Evolutionary conservation across 208 protist genomes (phyloP), one percentile per base, ranked within the genome.

Genomic region (Novymonas esmeraldas): DNA sequence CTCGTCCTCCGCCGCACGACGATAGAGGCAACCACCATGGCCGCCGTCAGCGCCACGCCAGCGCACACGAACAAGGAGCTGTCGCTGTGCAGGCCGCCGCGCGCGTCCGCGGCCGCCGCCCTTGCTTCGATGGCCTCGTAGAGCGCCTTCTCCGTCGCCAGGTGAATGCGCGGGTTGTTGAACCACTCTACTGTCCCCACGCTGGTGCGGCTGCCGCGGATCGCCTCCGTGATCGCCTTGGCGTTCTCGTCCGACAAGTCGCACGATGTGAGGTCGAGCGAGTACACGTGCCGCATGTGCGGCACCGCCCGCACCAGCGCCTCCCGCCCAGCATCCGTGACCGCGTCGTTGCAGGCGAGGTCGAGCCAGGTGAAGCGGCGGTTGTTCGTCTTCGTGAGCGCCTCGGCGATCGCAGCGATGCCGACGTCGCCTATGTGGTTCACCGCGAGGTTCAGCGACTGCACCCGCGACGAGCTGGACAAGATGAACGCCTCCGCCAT

Each of bases 141-240:
- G 3, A 95, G 75, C 38, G 46, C 50, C 70, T 82, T 81, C 76
- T 91, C 90, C n/a, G 81, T 79, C 31, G 33, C 70, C 14, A 82
- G 68, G 50, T 64, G 55, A 41, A 95, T 90, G 41, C 73, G 79
- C 4, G 90, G 90, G 64, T 95, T 95, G 74, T 96, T 94, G 77
- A 81, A 93, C 87, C 85, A 92, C 74, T 92, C 90, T 11, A 96
- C 66, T 16, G 42, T 54, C 5, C 45, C 71, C 24, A 95, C 76
- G 39, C 85, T 90, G 18, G 77, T 86, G 29, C 36, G 60, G 22
- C 68, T 54, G 41, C 51, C 77, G 11, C 55, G 42, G 28, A 96
- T 79, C 0, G 90, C 90, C 44, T 28, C 62, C 24, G 73, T 54
- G 18, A 94, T 64, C 5, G 36, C 66, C 44, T 54, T 66, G n/a